phyloP scores from a whole-genome alignment of 2,329 filamentous ascomycete genomes.

The Daldinia sp. region DNA sequence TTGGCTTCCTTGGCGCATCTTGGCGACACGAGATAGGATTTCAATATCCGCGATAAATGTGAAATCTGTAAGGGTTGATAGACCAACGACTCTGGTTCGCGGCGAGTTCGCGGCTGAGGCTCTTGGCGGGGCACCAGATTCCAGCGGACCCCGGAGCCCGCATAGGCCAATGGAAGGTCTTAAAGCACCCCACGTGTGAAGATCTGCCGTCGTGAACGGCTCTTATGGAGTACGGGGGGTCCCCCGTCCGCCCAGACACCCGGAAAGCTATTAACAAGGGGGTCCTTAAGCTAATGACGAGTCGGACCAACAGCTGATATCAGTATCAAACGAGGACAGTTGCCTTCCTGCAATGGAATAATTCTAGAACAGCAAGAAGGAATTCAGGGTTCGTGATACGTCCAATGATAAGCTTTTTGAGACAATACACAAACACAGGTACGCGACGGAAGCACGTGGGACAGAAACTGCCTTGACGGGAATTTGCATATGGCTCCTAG shows the following conservation, averaged over 20 bases:
- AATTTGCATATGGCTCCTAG: constrained; percentile 10
- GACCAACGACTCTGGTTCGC: constrained; percentile 30
- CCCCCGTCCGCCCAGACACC: constrained; percentile 33
- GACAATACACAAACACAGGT: constrained; percentile 12
- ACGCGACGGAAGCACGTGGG: constrained; percentile 7
- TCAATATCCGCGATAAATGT: constrained; percentile 39
- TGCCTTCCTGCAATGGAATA: constrained; percentile 35
- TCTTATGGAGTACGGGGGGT: constrained; percentile 19
- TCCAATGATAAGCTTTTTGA: constrained; percentile 14
- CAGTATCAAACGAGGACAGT: constrained; percentile 1
- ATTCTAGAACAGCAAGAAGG: constrained; percentile 34
- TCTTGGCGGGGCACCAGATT: constrained; percentile 38
- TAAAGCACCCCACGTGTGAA: constrained; percentile 31
- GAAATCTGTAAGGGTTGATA: constrained; percentile 11
- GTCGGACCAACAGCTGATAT: constrained; percentile 19
- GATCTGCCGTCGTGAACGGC: constrained; percentile 36
- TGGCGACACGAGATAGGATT: constrained; percentile 31
- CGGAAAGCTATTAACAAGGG: constrained; percentile 32
- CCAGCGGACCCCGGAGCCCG: constrained; percentile 6
- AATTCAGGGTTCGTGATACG: constrained; percentile 9
- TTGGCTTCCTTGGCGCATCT: constrained; percentile 32
- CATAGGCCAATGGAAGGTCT: constrained; percentile 24
- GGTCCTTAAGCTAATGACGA: constrained; percentile 12
- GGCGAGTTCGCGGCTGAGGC: constrained; percentile 36
- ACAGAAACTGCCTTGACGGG: constrained; percentile 1